Base-by-base conservation (phyloP, 1,139 yeast species). In the Komagataea norvegica region DNA sequence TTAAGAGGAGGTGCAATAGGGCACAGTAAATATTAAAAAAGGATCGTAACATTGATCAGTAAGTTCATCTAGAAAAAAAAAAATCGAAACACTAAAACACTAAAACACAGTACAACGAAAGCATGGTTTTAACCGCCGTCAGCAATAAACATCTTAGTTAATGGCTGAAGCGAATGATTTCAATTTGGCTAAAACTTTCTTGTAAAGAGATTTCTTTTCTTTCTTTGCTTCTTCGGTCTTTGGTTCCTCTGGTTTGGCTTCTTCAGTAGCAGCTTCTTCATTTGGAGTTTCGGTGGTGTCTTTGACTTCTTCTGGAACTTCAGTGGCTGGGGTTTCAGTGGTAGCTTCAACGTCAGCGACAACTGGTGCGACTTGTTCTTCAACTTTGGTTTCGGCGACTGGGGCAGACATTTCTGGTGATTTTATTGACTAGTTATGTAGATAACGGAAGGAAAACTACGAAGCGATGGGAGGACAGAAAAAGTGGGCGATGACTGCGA, bases 181-280 rank as follows among this genome's bases (percentile, higher is more conserved):
- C 55, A 75, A 63, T 57, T 68, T 71, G 48, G 61, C 56, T 45
- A 70, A 54, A 41, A 72, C 58, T 59, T 66, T 74, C 67, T 71
- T 74, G 62, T 72, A 65, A 56, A 71, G 61, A 46, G 68, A 67
- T 53, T 65, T 66, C 70, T 72, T 73, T 64, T 70, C 51, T 16
- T 36, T 26, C 27, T 38, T 34, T 19, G 34, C 38, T 20, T 37
- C 38, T 25, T 38, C 49, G 42, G 40, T 41, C 16, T 42, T 33
- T 13, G 37, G 42, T 15, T 39, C 41, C 16, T 42, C 34, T 13
- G 37, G 42, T 15, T 39, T 21, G 20, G 41, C 43, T 27, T 42
- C 41, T 8, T 27, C 44, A 31, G 40, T 33, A 33, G 42, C 30
- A 24, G 38, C 47, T 25, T 31, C 45, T 32, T 34, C 24, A 8